phyloP scores from a whole-genome alignment of 768 basidiomycete species.

The Termitomyces sp. region DNA sequence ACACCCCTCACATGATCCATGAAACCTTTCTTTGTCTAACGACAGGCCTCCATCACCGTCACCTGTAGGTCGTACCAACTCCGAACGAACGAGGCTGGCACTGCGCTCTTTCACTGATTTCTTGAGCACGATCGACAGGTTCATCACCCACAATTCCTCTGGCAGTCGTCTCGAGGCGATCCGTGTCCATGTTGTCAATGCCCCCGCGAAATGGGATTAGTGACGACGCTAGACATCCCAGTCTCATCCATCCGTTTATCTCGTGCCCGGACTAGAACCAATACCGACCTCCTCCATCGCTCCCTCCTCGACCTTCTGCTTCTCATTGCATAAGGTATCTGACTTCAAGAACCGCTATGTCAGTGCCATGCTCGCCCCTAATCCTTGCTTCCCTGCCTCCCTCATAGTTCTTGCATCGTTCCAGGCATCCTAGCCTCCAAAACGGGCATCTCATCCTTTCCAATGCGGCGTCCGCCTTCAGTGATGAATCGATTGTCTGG shows the following conservation, averaged over 20 bases:
- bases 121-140: constrained; percentile 14
- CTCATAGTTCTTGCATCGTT: constrained; percentile 27
- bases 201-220: neutral
- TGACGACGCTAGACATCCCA: no score
- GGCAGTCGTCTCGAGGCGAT: constrained; percentile 4
- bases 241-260: neutral
- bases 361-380: constrained; percentile 28
- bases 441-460: constrained; percentile 30
- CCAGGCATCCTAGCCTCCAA: constrained; percentile 30
- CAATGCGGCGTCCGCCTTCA: constrained; percentile 32
- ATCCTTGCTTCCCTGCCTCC: constrained; percentile 37
- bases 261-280: neutral
- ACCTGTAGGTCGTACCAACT: no score
- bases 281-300: neutral
- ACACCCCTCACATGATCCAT: no score
- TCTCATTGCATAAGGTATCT: constrained; percentile 18
- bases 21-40: no score
- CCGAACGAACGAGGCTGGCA: neutral
- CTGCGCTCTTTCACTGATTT: constrained; percentile 6
- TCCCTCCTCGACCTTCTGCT: constrained; percentile 6
- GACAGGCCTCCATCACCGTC: no score
- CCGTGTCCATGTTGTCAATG: constrained; percentile 1
- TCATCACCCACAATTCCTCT: constrained; percentile 6
- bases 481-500: constrained; percentile 65
- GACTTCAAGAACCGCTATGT: constrained; percentile 22